These are phyloP conservation scores for Cantharellus anzutake DNA, from an alignment of 768 basidiomycete genomes.

Conservation along the genomic window DNA sequence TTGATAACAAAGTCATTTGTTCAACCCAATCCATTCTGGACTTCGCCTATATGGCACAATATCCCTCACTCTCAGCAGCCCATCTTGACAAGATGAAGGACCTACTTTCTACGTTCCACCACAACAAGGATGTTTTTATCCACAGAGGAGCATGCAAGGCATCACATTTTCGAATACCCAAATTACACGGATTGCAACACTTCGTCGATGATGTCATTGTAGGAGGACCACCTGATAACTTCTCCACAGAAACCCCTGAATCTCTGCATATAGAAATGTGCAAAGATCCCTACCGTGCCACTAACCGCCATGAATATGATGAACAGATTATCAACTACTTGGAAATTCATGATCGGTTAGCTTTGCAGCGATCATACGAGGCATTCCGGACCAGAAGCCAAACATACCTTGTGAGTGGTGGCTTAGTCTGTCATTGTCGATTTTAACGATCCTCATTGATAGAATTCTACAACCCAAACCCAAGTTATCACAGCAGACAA, in stretches of 20 bases:
- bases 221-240: not conserved
- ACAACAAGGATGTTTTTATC: conserved; percentile 20
- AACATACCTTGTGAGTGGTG: too few species aligned
- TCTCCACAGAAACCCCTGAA: not conserved
- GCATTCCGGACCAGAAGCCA: too few species aligned
- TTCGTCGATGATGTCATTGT: not conserved
- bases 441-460: too few species aligned
- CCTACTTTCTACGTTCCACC: conserved; percentile 20
- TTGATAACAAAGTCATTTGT: not conserved
- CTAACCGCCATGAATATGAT: not conserved
- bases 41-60: conserved; percentile 2
- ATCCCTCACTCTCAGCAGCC: conserved; percentile 1
- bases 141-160: not conserved
- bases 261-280: not conserved
- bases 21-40: conserved; percentile 10
- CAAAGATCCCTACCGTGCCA: not conserved
- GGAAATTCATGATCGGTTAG: not conserved
- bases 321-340: not conserved
- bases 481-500: too few species aligned
- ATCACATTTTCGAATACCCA: not conserved
- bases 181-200: not conserved
- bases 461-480: too few species aligned
- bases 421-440: too few species aligned
- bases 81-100: conserved; percentile 16
- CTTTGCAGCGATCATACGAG: too few species aligned